Percentiles rank a stretch among this genome's conserved stretches.
These are phyloP conservation scores for Annulohypoxylon moriforme DNA, from an alignment of 495 filamentous ascomycete genomes.

Conservation along the genomic window DNA sequence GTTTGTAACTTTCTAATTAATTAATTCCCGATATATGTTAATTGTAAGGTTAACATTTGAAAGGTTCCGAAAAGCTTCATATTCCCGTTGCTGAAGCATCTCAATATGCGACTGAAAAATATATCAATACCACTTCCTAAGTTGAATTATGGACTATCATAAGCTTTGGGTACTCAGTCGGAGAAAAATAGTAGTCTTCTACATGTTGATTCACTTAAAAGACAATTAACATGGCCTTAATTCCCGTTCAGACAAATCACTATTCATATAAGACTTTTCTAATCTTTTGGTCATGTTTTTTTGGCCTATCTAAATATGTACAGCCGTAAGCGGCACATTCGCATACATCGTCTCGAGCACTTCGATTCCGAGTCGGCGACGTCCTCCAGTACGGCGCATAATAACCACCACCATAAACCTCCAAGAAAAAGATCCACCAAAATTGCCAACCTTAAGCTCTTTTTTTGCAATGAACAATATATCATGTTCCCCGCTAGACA, in stretches of 20 bases:
- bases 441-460: constrained; percentile 27
- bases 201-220: no score
- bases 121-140: background rate
- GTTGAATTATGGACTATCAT: no score
- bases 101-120: background rate
- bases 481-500: constrained; percentile 23
- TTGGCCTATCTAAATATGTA: constrained; percentile 49
- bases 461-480: constrained; percentile 24
- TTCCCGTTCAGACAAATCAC: background rate
- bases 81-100: no score
- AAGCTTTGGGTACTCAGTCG: no score
- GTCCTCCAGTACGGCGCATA: constrained; percentile 44
- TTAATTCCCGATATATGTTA: background rate
- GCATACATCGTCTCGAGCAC: constrained; percentile 51
- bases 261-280: background rate
- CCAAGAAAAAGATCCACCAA: constrained; percentile 26
- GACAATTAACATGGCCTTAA: no score
- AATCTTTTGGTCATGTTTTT: constrained; percentile 31
- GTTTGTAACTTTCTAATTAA: background rate
- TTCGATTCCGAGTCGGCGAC: constrained; percentile 50
- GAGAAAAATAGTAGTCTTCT: no score
- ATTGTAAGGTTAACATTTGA: background rate
- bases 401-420: constrained; percentile 26
- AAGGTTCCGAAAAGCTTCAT: background rate
- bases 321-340: constrained; percentile 45